Evolutionary conservation across 257 asterid genomes (phyloP).

Genomic region (Solanum boliviense): DNA sequence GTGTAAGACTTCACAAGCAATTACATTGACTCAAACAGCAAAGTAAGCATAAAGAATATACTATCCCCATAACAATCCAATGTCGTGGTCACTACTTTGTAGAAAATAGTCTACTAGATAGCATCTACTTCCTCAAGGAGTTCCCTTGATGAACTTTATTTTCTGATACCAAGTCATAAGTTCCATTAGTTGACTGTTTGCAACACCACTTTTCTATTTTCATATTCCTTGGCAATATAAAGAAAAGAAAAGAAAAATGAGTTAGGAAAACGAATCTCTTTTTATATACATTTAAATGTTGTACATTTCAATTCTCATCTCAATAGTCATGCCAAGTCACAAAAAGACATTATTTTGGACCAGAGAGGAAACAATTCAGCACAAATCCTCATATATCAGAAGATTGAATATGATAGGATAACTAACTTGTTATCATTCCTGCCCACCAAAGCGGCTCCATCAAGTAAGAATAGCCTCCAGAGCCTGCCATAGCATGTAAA

Average conservation of each 20-base stretch:
- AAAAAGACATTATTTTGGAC: not conserved
- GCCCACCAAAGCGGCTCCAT: constrained; percentile 91
- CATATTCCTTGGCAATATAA: not conserved
- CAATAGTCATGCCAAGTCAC: not conserved
- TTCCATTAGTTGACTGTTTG: not conserved
- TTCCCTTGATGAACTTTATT: not conserved
- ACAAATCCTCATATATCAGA: not conserved
- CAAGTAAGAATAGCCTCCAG: constrained; percentile 77
- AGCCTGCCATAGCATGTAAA: constrained; percentile 30
- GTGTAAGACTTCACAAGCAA: not conserved
- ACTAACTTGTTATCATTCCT: constrained; percentile 80
- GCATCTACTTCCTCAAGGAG: not conserved
- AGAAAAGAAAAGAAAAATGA: not conserved
- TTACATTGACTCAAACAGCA: not conserved
- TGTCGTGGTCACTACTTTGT: not conserved
- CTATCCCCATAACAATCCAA: not conserved
- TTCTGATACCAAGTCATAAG: not conserved
- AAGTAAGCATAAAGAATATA: not conserved
- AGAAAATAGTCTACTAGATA: not conserved
- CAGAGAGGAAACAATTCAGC: not conserved
- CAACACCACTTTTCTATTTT: not conserved
- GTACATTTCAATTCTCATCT: not conserved
- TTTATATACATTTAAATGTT: not conserved
- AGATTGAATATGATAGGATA: not conserved
- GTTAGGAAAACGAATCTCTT: not conserved